Conservation (phyloP, 1,284 basidiomycete species). For the Irpex sp. region DNA sequence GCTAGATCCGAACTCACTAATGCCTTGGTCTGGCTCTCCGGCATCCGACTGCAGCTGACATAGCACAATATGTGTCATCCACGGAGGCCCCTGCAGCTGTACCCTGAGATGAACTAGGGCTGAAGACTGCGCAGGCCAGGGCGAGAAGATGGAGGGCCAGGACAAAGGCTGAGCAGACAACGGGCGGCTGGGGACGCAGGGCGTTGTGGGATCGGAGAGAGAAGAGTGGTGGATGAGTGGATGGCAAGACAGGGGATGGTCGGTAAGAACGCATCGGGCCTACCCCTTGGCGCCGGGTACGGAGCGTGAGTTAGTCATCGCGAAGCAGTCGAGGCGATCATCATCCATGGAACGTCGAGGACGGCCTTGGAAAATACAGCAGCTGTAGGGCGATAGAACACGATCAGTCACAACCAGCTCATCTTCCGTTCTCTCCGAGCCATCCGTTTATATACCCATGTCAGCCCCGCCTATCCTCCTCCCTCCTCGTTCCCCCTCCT, state of each 20-base stretch:
- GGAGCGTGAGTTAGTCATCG: neutral
- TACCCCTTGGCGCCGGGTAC: neutral
- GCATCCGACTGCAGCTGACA: neutral
- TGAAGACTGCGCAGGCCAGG: too few species aligned
- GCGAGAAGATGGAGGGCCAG: too few species aligned
- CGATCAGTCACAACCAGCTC: neutral
- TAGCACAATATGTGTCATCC: neutral
- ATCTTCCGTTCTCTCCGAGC: conserved; percentile 12
- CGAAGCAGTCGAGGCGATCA: neutral
- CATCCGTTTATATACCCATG: conserved; percentile 9
- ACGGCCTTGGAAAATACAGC: neutral
- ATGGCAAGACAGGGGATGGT: neutral
- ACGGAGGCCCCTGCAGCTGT: neutral
- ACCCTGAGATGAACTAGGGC: too few species aligned
- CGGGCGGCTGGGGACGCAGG: too few species aligned
- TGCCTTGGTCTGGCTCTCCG: neutral
- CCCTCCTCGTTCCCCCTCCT: conserved; percentile 16
- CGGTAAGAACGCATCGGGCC: neutral
- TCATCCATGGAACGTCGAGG: neutral
- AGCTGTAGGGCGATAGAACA: neutral
- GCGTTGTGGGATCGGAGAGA: neutral
- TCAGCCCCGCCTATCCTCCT: conserved; percentile 6
- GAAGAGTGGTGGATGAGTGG: neutral
- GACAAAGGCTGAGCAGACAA: too few species aligned
- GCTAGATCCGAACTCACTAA: neutral